Conservation (phyloP, 1,284 basidiomycete species). For the Stygiomarasmius scandens region DNA sequence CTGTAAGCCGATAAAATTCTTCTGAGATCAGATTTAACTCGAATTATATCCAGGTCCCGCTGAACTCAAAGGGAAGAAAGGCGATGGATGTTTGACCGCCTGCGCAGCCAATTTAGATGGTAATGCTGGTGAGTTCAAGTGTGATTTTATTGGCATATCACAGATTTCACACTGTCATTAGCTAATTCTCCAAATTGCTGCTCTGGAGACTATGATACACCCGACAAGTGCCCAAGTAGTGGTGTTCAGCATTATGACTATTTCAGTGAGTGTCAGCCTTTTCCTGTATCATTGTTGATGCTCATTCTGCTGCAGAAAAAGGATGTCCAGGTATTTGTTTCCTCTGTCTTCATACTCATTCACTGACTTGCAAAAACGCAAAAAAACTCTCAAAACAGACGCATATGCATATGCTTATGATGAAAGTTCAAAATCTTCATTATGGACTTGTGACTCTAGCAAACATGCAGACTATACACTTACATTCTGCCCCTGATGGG, state of each 20-base stretch:
- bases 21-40: not conserved
- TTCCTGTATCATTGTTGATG: not conserved
- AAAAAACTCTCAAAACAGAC: too few relatives aligned
- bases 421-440: too few relatives aligned
- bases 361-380: too few relatives aligned
- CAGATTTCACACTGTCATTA: constrained; percentile 9
- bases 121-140: constrained; percentile 24
- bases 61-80: constrained; percentile 42
- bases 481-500: too few relatives aligned
- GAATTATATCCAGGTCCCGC: constrained; percentile 38
- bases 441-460: too few relatives aligned
- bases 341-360: too few relatives aligned
- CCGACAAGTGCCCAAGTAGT: constrained; percentile 15
- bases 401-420: too few relatives aligned
- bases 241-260: constrained; percentile 16
- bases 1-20: constrained; percentile 31
- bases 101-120: constrained; percentile 46
- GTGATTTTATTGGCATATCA: constrained; percentile 5
- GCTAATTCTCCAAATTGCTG: constrained; percentile 36
- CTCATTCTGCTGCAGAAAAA: too few relatives aligned
- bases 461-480: too few relatives aligned
- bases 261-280: constrained; percentile 18
- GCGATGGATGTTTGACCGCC: constrained; percentile 53
- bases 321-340: too few relatives aligned
- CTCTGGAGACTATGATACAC: constrained; percentile 8